Conservation (phyloP, 345 rosid species). For the Acer negundo region DNA sequence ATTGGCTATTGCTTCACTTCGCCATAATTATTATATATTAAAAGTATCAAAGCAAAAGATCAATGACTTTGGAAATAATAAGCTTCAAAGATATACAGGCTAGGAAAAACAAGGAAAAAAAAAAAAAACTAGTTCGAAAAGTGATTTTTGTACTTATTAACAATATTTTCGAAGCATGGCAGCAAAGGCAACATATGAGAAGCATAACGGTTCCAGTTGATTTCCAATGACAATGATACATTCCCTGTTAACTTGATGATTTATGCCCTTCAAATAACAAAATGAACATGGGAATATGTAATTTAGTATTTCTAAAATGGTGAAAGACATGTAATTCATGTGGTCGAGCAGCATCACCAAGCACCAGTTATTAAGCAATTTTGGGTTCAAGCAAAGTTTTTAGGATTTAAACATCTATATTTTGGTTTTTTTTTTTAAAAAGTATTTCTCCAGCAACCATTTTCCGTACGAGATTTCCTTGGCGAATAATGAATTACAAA, state of each 20-base stretch:
- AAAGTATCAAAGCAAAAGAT: not conserved
- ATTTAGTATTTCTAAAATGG: not conserved
- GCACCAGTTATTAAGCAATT: not conserved
- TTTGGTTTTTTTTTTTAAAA: not conserved
- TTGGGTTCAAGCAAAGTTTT: not conserved
- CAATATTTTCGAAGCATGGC: not conserved
- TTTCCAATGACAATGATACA: not conserved
- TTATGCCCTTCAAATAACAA: not conserved
- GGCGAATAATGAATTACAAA: not conserved
- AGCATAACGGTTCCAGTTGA: constrained; percentile 4
- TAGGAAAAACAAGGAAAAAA: not conserved
- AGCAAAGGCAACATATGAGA: not conserved
- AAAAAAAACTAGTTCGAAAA: not conserved
- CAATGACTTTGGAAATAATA: not conserved
- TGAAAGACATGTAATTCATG: not conserved
- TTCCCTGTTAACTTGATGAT: not conserved
- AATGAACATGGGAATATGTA: not conserved
- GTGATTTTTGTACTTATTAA: not conserved
- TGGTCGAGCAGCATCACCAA: not conserved
- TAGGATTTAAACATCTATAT: not conserved
- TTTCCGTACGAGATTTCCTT: not conserved
- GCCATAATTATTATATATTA: not conserved
- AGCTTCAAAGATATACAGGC: not conserved
- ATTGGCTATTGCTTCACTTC: constrained; percentile 7
- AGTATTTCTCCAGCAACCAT: not conserved